Base-by-base conservation (phyloP, 306 rosid genomes). In the Erythrophleum fordii region DNA sequence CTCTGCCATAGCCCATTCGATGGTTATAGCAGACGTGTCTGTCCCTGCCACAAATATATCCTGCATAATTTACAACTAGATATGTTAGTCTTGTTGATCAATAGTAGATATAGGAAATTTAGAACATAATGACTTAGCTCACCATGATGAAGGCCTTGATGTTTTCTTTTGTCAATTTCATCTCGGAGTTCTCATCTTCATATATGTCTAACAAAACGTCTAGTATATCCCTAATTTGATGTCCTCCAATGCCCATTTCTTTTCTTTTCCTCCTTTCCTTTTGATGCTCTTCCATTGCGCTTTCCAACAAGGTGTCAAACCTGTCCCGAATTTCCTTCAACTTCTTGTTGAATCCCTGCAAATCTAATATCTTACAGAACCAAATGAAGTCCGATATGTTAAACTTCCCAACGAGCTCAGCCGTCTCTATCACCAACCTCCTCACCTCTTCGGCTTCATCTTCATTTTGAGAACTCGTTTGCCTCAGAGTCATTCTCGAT, bases 1-100 rank as follows among this genome's bases (percentile, higher is more conserved):
- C 87, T 92, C 92, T 77, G 97, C 87, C 37, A 87, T n/a, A 37
- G 86, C 92, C 97, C 94, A 92, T 80, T 90, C 93, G 29, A 76
- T 79, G 1, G 90, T 90, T 4, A 83, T 17, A 0, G 94, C 85
- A 1, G 91, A 73, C 5, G 94, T 68, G 77, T 88, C 91, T 2
- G 91, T 92, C 17, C 97, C 94, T 41, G 86, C 97, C 13, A 66
- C 79, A 66, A 90, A 84, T 73, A 92, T 76, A 29, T 92, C 86
- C 92, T 90, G 81, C 45, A 42, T 44, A 13, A 68, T 42, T 69
- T 60, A 31, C 16, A 46, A 25, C 35, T 1, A n/a, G 13, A 12
- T 31, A 17, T 14, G 59, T 70, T 46, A 28, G 26, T 23, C 34
- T 5, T 26, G 66, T 26, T 28, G 34, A 3, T 4, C 6, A 8